Evolutionary conservation across 2,329 filamentous ascomycete genomes (phyloP), one percentile per base, ranked within the genome.

Genomic region (Xylaria arbuscula): DNA sequence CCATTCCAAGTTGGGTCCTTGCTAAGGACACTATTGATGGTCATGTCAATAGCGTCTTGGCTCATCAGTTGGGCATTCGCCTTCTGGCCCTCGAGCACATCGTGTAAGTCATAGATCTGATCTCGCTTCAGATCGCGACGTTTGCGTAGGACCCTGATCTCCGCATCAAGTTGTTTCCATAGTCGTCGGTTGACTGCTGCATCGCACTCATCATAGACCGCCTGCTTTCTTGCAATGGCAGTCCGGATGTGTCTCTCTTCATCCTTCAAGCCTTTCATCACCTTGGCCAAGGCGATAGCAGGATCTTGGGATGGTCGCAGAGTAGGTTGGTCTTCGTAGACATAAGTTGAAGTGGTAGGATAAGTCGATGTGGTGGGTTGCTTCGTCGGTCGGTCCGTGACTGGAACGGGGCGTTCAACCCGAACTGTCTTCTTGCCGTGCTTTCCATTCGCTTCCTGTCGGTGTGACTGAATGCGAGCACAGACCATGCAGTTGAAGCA

Each of bases 11-110:
- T 77, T 6, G 73, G 72, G 36, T 79, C 77, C 63, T 71, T 76
- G 68, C 72, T 73, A 62, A 82, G 63, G 38, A 88, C 86, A 75
- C 84, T 87, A 61, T 84, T 79, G 13, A 92, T 83, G 0, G 90
- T 92, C 74, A 89, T 83, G 74, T 92, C 89, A 51, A 90, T 82
- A 74, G 89, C 86, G 22, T 88, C 86, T 72, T 88, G 85, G 0
- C 83, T 87, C 85, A 92, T 90, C 71, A 86, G 84, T 75, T 88
- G 86, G 0, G 89, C 89, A 2, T 85, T 85, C 40, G 84, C 84
- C 81, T 92, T 93, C 78, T 94, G 92, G 6, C 91, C 92, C 79
- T 95, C 93, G 0, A 96, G 84, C 0, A 96, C 93, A 78, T 97
- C 93, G 74, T 94, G 93, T 15, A 97, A 83, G 50, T 88, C 87